Evolutionary conservation across 352 stramenopile genomes (phyloP), one percentile per base, ranked within the genome.

Genomic region (Phytophthora hibernalis): DNA sequence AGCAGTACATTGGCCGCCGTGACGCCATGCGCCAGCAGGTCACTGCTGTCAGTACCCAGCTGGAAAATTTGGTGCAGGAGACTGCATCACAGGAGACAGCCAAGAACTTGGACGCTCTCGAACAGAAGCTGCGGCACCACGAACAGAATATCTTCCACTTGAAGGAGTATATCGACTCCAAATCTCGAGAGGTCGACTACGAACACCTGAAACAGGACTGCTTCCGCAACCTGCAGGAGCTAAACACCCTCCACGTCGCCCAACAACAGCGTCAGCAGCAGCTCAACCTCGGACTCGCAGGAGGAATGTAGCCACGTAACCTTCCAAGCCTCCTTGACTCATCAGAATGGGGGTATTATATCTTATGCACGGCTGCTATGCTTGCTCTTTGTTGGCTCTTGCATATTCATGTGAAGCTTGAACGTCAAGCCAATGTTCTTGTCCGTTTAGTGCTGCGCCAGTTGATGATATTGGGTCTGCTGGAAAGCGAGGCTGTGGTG

Each of bases 111-210:
- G 82, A 95, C 58, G 79, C 85, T 1, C 76, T 98, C 11, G 92
- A 98, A 75, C 83, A 95, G 50, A 97, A 97, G 66, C 68, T 98
- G 58, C 80, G 88, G 10, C 88, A 96, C 63, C 92, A 97, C 66
- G 90, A 97, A 68, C 91, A 97, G 68, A 97, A 93, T 45, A 97
- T 98, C 48, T 97, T 97, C 72, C 88, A 93, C 64, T 58, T 98
- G 22, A 86, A 85, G 64, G 93, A 98, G 50, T 97, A 84, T 57
- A 87, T 96, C 22, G 92, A 96, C 64, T 83, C 86, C 22, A 97
- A 97, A 68, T 82, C 83, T 52, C 78, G 90, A 53, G 90, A 97
- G 61, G 91, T 96, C 49, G 86, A 97, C 72, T 97, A 96, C 66
- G 85, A 97, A 24, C 80, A 82, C 53, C 68, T 96, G 37, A 94